Evolutionary conservation across 2,329 filamentous ascomycete genomes (phyloP).

Genomic region (Emergomyces orientalis): DNA sequence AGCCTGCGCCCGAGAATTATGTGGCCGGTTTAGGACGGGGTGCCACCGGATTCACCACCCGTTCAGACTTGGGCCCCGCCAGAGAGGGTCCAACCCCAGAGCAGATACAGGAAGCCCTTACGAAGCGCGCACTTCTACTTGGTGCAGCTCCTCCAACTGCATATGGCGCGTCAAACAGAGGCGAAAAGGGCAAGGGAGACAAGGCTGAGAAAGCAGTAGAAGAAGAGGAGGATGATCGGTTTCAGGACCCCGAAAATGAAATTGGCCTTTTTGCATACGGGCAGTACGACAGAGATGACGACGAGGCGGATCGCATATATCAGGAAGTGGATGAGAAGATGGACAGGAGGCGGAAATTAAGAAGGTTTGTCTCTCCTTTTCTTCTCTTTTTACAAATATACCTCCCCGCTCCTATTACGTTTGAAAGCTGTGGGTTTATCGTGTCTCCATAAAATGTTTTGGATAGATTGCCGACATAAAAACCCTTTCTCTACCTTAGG

Average conservation of each 20-base stretch:
- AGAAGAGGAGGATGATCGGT: conserved; percentile 68
- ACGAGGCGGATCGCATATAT: conserved; percentile 95
- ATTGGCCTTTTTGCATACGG: conserved; percentile 90
- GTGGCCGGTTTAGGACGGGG: conserved; percentile 95
- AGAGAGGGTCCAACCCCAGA: conserved; percentile 93
- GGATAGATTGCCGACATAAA: conserved; percentile 69
- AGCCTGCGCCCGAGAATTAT: conserved; percentile 76
- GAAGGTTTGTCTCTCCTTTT: conserved; percentile 59
- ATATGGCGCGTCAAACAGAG: conserved; percentile 55
- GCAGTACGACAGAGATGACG: conserved; percentile 93
- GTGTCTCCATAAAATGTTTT: conserved; percentile 49
- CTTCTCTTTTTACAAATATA: conserved; percentile 7
- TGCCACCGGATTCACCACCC: conserved; percentile 94
- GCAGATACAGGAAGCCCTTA: conserved; percentile 95
- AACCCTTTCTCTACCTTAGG: conserved; percentile 55
- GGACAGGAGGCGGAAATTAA: conserved; percentile 74
- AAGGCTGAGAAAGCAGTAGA: conserved; percentile 51
- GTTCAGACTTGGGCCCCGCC: conserved; percentile 90
- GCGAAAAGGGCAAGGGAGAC: conserved; percentile 47
- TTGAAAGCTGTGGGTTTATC: conserved; percentile 56
- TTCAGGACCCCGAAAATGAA: conserved; percentile 95
- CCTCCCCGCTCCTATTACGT: conserved; percentile 18
- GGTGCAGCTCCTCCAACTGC: conserved; percentile 61
- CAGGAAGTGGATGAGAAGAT: conserved; percentile 94
- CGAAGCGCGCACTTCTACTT: conserved; percentile 80